Conservation (phyloP, 2,329 filamentous ascomycete species). For the Cladorrhinum sp. region DNA sequence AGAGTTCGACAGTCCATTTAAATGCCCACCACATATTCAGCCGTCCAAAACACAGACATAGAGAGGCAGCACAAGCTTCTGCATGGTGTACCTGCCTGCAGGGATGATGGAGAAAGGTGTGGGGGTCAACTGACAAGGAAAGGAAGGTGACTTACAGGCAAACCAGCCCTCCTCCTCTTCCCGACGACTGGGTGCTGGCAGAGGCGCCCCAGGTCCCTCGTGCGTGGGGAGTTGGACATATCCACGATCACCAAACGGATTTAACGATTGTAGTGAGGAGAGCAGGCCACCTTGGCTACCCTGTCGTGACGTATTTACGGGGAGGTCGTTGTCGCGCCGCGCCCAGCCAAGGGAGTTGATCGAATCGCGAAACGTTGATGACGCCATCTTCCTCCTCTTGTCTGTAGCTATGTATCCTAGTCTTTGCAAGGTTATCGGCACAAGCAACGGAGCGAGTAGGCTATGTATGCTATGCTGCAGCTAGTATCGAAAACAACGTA, state of each 20-base stretch:
- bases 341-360: constrained; percentile 96
- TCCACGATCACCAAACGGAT: constrained; percentile 81
- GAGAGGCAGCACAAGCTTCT: constrained; percentile 43
- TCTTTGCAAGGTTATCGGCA: not conserved
- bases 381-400: constrained; percentile 61
- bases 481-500: not conserved
- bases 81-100: constrained; percentile 37
- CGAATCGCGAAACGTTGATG: constrained; percentile 84
- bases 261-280: constrained; percentile 76
- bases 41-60: constrained; percentile 40
- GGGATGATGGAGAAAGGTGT: constrained; percentile 34
- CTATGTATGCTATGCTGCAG: not conserved
- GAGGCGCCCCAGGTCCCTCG: constrained; percentile 76
- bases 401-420: not conserved
- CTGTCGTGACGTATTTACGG: constrained; percentile 68
- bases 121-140: constrained; percentile 16
- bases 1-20: not conserved
- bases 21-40: not conserved
- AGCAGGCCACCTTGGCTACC: constrained; percentile 60
- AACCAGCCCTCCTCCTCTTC: constrained; percentile 97
- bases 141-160: constrained; percentile 70
- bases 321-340: constrained; percentile 72
- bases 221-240: constrained; percentile 88
- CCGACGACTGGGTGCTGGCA: constrained; percentile 78
- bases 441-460: not conserved